Conservation (phyloP, 2,329 filamentous ascomycete species). For the Nigrospora sphaerica region DNA sequence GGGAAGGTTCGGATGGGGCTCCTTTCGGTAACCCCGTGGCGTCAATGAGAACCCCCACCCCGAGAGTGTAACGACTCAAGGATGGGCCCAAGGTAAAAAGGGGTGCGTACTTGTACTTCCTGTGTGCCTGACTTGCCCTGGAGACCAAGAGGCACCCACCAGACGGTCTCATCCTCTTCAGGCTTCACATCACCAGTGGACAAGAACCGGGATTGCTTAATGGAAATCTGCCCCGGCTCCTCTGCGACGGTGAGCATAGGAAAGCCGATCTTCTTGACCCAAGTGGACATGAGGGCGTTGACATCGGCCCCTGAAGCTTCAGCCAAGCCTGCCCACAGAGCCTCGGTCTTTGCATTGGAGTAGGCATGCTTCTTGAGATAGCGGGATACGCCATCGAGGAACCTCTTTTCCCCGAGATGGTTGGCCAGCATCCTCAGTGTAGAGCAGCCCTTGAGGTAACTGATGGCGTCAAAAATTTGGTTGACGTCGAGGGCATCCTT, state of each 20-base stretch:
- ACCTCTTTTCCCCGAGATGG: conserved; percentile 80
- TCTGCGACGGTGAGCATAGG: conserved; percentile 83
- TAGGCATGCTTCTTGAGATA: conserved; percentile 89
- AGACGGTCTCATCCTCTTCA: conserved; percentile 84
- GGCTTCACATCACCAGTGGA: conserved; percentile 85
- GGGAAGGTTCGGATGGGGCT: no score
- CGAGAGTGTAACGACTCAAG: no score
- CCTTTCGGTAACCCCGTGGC: no score
- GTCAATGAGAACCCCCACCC: no score
- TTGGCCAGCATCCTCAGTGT: conserved; percentile 93
- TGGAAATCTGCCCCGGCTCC: conserved; percentile 70
- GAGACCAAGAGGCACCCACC: conserved; percentile 91
- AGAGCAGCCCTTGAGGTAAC: conserved; percentile 93
- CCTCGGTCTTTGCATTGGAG: conserved; percentile 82
- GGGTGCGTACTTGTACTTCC: conserved; percentile 37
- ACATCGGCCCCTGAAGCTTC: conserved; percentile 86
- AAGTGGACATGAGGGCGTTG: conserved; percentile 79
- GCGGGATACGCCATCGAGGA: conserved; percentile 81
- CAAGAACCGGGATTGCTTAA: conserved; percentile 85
- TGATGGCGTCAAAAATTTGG: conserved; percentile 96
- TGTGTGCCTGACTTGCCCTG: conserved; percentile 65
- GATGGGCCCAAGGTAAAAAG: no score
- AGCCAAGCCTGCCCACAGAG: conserved; percentile 83
- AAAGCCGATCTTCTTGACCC: conserved; percentile 95
- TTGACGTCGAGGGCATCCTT: conserved; percentile 91